Conservation (phyloP, 2,329 filamentous ascomycete genomes). For the Xylariaceae sp. region DNA sequence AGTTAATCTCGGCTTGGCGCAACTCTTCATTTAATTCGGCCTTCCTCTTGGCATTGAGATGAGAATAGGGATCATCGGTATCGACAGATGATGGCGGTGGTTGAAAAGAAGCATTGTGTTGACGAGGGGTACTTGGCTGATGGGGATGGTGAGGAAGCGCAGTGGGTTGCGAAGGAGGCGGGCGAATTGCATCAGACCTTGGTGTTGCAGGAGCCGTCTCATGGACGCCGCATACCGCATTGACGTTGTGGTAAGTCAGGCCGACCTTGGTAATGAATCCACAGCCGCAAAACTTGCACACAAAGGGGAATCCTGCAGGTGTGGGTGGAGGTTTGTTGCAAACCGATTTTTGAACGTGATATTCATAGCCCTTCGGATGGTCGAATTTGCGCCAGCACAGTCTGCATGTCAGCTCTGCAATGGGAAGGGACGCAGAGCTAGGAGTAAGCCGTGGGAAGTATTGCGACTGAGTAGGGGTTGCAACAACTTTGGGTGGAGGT, state of each 20-base stretch:
- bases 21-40: constrained; percentile 36
- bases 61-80: constrained; percentile 40
- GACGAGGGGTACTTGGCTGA: constrained; percentile 13
- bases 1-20: constrained; percentile 34
- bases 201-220: constrained; percentile 22
- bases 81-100: constrained; percentile 12
- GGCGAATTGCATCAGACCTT: not conserved
- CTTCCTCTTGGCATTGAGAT: constrained; percentile 35
- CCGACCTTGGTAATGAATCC: constrained; percentile 41
- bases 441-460: constrained; percentile 7
- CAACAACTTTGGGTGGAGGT: not conserved
- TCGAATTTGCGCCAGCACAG: constrained; percentile 29
- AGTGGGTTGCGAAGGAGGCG: too few relatives aligned
- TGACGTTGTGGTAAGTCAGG: constrained; percentile 41
- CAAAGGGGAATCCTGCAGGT: constrained; percentile 30
- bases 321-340: constrained; percentile 28
- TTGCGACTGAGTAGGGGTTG: not conserved
- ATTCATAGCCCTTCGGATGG: constrained; percentile 24
- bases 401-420: constrained; percentile 22
- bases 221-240: constrained; percentile 45
- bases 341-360: constrained; percentile 33
- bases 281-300: constrained; percentile 44
- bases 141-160: constrained; percentile 1
- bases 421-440: constrained; percentile 21
- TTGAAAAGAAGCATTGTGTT: constrained; percentile 12